phyloP scores from a whole-genome alignment of 495 filamentous ascomycete species.

The Penicillium manginii region DNA sequence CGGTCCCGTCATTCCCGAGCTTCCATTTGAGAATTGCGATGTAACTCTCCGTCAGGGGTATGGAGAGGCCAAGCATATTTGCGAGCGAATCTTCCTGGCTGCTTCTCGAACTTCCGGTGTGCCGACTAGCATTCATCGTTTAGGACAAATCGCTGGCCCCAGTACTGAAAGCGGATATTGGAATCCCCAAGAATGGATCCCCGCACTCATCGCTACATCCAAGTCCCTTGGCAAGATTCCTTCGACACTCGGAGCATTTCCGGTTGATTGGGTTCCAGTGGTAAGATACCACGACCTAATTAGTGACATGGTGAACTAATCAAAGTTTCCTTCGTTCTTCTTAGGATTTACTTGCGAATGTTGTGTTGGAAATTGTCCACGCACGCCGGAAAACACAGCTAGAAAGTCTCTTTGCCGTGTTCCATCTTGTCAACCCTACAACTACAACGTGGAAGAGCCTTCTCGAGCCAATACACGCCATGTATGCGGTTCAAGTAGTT shows the following conservation, averaged over 20 bases:
- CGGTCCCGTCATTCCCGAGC: constrained; percentile 46
- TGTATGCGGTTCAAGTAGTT: background rate
- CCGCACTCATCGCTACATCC: constrained; percentile 10
- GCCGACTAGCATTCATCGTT: constrained; percentile 4
- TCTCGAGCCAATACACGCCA: background rate
- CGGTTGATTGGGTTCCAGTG: constrained; percentile 22
- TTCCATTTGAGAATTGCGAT: constrained; percentile 42
- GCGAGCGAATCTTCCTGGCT: constrained; percentile 6
- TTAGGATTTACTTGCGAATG: constrained; percentile 19
- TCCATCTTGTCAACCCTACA: background rate
- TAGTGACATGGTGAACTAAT: no score
- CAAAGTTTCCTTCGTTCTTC: background rate
- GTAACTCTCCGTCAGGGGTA: constrained; percentile 48
- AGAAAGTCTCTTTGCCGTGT: background rate
- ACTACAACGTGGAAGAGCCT: background rate
- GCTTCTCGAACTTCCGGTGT: background rate
- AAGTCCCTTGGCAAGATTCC: constrained; percentile 19
- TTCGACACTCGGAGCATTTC: constrained; percentile 2
- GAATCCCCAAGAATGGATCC: background rate
- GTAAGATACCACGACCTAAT: constrained; percentile 7
- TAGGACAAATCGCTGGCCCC: constrained; percentile 1
- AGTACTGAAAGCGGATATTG: background rate
- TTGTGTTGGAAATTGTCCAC: constrained; percentile 15
- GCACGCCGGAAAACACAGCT: background rate
- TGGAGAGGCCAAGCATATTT: constrained; percentile 17